phyloP scores from a whole-genome alignment of 495 filamentous ascomycete genomes.

The Astrothelium subdiscretum region DNA sequence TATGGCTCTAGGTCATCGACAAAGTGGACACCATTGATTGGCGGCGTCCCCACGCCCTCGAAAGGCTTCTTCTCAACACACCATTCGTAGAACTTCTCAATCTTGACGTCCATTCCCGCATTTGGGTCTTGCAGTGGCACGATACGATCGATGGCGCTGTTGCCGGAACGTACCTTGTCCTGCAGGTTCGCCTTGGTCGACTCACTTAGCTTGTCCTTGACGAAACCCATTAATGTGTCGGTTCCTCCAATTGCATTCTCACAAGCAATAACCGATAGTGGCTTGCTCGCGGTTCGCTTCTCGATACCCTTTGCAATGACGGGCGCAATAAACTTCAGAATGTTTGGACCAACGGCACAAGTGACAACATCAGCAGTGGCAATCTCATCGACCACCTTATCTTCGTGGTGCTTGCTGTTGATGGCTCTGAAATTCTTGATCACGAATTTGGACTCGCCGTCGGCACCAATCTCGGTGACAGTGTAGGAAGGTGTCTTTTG shows the following conservation, averaged over 20 bases:
- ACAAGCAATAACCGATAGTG: conserved; percentile 87
- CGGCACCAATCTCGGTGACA: conserved; percentile 83
- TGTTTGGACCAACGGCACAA: conserved; percentile 89
- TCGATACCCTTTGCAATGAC: conserved; percentile 87
- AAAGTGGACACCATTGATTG: conserved; percentile 81
- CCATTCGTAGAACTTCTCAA: conserved; percentile 99
- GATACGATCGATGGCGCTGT: conserved; percentile 96
- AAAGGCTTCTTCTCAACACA: conserved; percentile 83
- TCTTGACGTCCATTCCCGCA: conserved; percentile 75
- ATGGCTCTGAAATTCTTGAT: conserved; percentile 93
- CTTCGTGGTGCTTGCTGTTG: conserved; percentile 77
- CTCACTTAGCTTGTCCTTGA: conserved; percentile 48
- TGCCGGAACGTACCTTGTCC: conserved; percentile 58
- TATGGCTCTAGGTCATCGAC: conserved; percentile 85
- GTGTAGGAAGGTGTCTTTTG: conserved; percentile 66
- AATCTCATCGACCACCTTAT: conserved; percentile 72
- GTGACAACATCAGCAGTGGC: conserved; percentile 79
- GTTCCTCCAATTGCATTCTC: conserved; percentile 95
- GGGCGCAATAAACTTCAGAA: conserved; percentile 91
- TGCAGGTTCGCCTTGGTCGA: conserved; percentile 30
- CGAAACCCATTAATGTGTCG: conserved; percentile 66
- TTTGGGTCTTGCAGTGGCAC: conserved; percentile 75
- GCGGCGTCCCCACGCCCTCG: conserved; percentile 47
- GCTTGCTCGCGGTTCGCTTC: conserved; percentile 53
- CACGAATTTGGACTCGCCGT: conserved; percentile 66